These are phyloP conservation scores for Fraxinus dipetala DNA, from an alignment of 305 asterid genomes.

Conservation along the genomic window DNA sequence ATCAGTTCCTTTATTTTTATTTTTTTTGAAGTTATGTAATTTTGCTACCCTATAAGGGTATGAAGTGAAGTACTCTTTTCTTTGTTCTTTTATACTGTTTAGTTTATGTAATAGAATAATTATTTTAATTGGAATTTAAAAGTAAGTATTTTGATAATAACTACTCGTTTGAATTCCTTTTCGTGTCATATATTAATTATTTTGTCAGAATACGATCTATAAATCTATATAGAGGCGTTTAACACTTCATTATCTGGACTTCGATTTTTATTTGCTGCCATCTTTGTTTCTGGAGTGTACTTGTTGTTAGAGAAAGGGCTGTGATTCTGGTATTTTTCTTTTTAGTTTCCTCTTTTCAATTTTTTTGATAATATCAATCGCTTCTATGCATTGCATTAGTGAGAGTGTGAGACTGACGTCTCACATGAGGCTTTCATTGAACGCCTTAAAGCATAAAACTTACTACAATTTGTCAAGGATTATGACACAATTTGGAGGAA, in stretches of 20 bases:
- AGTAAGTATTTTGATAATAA: not conserved
- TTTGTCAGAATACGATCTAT: no score
- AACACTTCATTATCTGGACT: not conserved
- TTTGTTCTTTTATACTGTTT: not conserved
- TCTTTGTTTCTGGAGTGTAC: not conserved
- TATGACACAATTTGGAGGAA: not conserved
- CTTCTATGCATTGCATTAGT: not conserved
- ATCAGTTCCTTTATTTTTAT: not conserved
- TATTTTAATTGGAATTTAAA: not conserved
- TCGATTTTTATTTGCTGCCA: not conserved
- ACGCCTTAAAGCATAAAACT: not conserved
- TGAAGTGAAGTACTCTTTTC: not conserved
- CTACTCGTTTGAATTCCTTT: not conserved
- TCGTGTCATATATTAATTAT: not conserved
- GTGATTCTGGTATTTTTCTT: not conserved
- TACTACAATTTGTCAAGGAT: not conserved
- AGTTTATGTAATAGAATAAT: not conserved
- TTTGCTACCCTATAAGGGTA: not conserved
- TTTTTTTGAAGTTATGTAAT: not conserved
- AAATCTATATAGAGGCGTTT: no score
- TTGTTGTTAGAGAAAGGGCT: not conserved
- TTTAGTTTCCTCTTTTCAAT: not conserved
- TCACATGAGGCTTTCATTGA: not conserved
- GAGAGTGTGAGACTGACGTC: not conserved
- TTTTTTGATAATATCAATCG: not conserved